Conservation (phyloP, 2,329 filamentous ascomycete species). For the Talaromyces funiculosus region DNA sequence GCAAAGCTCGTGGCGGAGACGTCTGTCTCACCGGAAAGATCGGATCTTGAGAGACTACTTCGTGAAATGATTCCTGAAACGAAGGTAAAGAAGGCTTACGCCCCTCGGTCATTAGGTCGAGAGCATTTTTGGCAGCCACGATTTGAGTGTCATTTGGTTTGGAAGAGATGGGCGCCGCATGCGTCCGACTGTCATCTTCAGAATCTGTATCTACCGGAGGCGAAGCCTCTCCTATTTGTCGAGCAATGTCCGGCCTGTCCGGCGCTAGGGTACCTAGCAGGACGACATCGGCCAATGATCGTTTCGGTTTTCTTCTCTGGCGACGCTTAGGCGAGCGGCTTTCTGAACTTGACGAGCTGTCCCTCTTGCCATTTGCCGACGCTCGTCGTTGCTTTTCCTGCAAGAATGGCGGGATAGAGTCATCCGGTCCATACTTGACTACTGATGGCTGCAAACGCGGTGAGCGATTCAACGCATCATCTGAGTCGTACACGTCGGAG, state of each 20-base stretch:
- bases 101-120: neutral
- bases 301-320: slow-evolving; percentile 22
- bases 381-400: slow-evolving; percentile 18
- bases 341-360: slow-evolving; percentile 20
- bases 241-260: slow-evolving; percentile 61
- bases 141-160: neutral
- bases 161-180: neutral
- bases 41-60: slow-evolving; percentile 3
- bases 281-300: slow-evolving; percentile 57
- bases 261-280: slow-evolving; percentile 61
- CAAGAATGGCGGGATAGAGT: slow-evolving; percentile 33
- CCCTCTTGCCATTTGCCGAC: slow-evolving; percentile 19
- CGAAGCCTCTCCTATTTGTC: slow-evolving; percentile 48
- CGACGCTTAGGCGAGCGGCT: slow-evolving; percentile 33
- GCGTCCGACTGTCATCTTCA: slow-evolving; percentile 10
- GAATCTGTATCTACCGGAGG: slow-evolving; percentile 36
- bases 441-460: slow-evolving; percentile 30
- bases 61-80: slow-evolving; percentile 2
- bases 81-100: slow-evolving; percentile 6
- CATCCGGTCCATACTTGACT: slow-evolving; percentile 27
- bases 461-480: slow-evolving; percentile 34
- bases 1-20: neutral
- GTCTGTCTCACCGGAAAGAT: neutral
- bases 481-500: slow-evolving; percentile 37
- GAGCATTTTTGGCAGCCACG: slow-evolving; percentile 2